These are phyloP conservation scores for Xylaria bambusicola DNA, from an alignment of 495 filamentous ascomycete species.

Conservation along the genomic window DNA sequence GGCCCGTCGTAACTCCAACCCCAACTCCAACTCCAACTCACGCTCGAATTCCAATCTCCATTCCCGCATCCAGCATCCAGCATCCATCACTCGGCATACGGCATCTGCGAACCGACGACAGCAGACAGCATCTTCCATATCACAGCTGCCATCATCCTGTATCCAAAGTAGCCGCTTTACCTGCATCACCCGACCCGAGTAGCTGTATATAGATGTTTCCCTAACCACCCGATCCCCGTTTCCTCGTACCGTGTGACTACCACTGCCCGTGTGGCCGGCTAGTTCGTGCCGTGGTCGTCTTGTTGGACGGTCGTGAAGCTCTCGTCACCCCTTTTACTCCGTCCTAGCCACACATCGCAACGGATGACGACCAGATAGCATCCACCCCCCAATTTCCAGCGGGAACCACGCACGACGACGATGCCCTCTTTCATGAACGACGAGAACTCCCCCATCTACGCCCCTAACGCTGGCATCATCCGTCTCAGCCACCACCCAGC, in stretches of 20 bases:
- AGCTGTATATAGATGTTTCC: slow-evolving; percentile 3
- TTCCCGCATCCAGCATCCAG: too few relatives aligned
- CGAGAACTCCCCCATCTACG: slow-evolving; percentile 49
- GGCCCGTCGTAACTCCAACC: neutral
- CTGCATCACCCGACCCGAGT: neutral
- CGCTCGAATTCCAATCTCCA: too few relatives aligned
- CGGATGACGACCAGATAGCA: slow-evolving; percentile 1
- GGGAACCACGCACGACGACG: slow-evolving; percentile 29
- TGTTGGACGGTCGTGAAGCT: neutral
- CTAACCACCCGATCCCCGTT: slow-evolving; percentile 2
- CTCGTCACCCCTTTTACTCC: slow-evolving; percentile 21
- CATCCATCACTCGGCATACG: too few relatives aligned
- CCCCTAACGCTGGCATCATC: slow-evolving; percentile 40
- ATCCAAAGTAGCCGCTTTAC: slow-evolving; percentile 9
- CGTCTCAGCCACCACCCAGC: slow-evolving; percentile 36
- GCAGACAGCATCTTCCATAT: neutral
- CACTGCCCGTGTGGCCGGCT: neutral
- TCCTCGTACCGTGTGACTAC: neutral
- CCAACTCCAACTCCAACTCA: neutral
- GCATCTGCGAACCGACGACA: too few relatives aligned
- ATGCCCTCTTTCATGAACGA: slow-evolving; percentile 64
- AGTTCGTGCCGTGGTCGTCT: neutral
- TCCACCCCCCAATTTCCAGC: neutral
- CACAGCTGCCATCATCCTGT: neutral
- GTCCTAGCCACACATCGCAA: slow-evolving; percentile 5